Percentiles rank a stretch among this genome's conserved stretches.
phyloP scores from a whole-genome alignment of 1,139 yeast genomes.

The Diutina pseudorugosa region DNA sequence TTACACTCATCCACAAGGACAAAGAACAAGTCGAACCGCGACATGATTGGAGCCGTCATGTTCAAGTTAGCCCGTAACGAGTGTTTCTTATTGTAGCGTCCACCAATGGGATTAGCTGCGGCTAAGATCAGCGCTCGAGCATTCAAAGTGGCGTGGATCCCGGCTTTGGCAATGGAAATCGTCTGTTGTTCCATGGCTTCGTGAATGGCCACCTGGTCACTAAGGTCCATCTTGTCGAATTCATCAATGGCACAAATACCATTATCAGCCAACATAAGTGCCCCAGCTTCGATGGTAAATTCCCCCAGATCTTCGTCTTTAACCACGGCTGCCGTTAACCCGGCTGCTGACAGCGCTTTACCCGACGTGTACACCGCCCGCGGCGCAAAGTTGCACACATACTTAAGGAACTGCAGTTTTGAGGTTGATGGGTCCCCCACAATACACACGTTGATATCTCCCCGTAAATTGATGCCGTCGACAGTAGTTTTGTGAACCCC shows the following conservation, averaged over 20 bases:
- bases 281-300: slow-evolving; percentile 97
- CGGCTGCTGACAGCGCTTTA: slow-evolving; percentile 97
- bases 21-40: slow-evolving; percentile 91
- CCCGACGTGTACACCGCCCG: slow-evolving; percentile 97
- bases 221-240: slow-evolving; percentile 92
- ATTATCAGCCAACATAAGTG: slow-evolving; percentile 95
- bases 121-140: slow-evolving; percentile 95
- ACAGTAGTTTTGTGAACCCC: slow-evolving; percentile 94
- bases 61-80: slow-evolving; percentile 79
- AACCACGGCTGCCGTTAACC: slow-evolving; percentile 96
- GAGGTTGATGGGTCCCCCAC: slow-evolving; percentile 99
- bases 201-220: slow-evolving; percentile 97
- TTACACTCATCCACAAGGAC: slow-evolving; percentile 93
- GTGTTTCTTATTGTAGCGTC: slow-evolving; percentile 80
- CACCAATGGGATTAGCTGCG: slow-evolving; percentile 96
- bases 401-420: slow-evolving; percentile 89
- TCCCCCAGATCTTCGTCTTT: slow-evolving; percentile 97
- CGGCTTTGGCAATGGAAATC: slow-evolving; percentile 95
- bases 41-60: slow-evolving; percentile 99
- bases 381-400: slow-evolving; percentile 85
- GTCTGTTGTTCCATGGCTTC: slow-evolving; percentile 99
- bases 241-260: slow-evolving; percentile 99
- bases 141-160: slow-evolving; percentile 92
- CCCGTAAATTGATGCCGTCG: slow-evolving; percentile 92
- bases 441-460: slow-evolving; percentile 92